Evolutionary conservation across 139 green algal genomes (phyloP), one percentile per base, ranked within the genome.

Genomic region (Auxenochlorella pyrenoidosa): DNA sequence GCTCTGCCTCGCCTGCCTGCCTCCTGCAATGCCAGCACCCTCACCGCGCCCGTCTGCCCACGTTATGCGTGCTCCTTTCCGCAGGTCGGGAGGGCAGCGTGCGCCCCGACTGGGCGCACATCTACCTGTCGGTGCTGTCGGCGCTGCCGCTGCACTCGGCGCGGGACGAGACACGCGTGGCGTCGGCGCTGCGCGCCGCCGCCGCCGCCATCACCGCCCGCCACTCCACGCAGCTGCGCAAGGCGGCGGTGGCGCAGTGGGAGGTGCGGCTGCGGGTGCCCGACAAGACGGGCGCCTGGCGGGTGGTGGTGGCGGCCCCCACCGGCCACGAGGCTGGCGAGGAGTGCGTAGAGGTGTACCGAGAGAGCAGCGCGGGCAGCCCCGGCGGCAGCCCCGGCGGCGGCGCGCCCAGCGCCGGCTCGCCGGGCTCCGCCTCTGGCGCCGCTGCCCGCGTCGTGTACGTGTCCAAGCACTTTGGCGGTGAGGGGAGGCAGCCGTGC

Each of bases 281-380:
- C 5, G 92, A 90, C 66, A 84, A 84, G 59, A 65, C 36, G 6
- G 92, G 91, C 40, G 93, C 94, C 16, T 99, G 97, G 97, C 90
- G 97, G 4, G 86, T 98, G 71, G 91, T 99, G 19, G 93, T 96
- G 10, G 96, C 94, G 0, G 91, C 95, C 24, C 96, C 96, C 41
- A 97, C 94, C 51, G 97, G 97, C n/a, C 96, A 99, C 75, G 96
- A 98, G 86, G 91, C 90, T 54, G 95, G 94, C 34, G 95, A 98
- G 88, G 96, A 98, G 84, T 94, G 96, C 36, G 94, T 97, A 13
- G 94, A 97, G 75, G 94, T 99, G n/a, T 99, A 98, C 88, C 91
- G 94, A 36, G 97, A 99, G 87, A 28, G 87, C 22, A n/a, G 10
- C 87, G 40, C 34, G 71, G 51, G 63, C 40, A 63, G 54, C 54